Evolutionary conservation across 2,329 filamentous ascomycete genomes (phyloP), one percentile per base, ranked within the genome.

Genomic region (Pestalotiopsis fici): DNA sequence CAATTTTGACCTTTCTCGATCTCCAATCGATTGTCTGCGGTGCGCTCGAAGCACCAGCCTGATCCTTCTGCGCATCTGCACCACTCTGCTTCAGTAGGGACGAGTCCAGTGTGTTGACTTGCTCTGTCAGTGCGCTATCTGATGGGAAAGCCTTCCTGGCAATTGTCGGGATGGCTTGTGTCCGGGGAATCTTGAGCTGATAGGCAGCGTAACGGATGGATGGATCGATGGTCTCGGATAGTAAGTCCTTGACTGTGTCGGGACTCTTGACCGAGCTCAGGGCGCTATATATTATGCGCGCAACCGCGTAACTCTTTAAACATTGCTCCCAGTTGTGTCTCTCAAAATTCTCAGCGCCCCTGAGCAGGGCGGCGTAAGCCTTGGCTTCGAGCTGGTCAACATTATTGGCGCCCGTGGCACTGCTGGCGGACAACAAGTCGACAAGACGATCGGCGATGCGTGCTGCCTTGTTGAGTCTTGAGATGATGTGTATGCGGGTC

Each of bases 121-220:
- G 86, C 31, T 86, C 80, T 0, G 92, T 87, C 15, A 97, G 82
- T 9, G 85, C 79, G 1, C 82, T 75, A 69, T 94, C 86, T 27
- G 89, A 82, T 1, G 93, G 91, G 73, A 98, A 97, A 69, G 91
- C 90, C 71, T 92, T 91, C 72, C 90, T 90, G 2, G 93, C 92
- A 70, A 98, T 92, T 7, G 90, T 88, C 0, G 91, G 87, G 61
- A 97, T 91, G 2, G 95, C 91, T 65, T 94, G 88, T 2, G 94
- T 97, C 56, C 96, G 90, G 0, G 95, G 93, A 37, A 97, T 88
- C 77, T 95, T 92, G 77, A 94, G 87, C 79, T 97, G 94, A 78
- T 98, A 98, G 21, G 96, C 94, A 43, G 95, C 95, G 78, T 97
- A 98, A 70, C 95, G 91, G 74, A 99, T 93, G 69, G 94, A 97